Evolutionary conservation across 352 stramenopile genomes (phyloP).

Genomic region (Phytophthora pseudosyringae): DNA sequence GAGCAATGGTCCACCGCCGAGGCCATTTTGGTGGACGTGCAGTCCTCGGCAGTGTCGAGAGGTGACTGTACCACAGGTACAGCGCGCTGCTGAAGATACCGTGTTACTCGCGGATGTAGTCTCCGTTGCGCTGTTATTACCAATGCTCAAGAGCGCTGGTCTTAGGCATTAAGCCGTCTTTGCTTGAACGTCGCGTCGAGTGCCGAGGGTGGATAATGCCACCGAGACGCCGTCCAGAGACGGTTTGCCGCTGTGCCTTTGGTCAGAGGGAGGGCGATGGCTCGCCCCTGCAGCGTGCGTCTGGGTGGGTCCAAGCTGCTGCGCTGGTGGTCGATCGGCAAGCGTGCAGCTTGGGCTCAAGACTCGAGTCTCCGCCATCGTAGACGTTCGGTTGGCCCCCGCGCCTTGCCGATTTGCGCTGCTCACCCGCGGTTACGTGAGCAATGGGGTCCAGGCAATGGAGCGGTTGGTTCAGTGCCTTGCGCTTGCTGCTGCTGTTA

Average conservation of each 20-base stretch:
- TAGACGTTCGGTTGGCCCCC: too few relatives aligned
- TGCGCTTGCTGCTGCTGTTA: background rate
- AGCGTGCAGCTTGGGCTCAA: background rate
- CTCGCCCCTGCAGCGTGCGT: constrained; percentile 24
- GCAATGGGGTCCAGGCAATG: background rate
- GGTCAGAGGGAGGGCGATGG: constrained; percentile 5
- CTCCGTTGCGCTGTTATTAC: background rate
- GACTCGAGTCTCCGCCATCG: background rate
- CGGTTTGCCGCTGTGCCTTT: constrained; percentile 5
- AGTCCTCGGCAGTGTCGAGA: background rate
- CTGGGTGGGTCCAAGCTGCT: constrained; percentile 24
- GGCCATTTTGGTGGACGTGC: background rate
- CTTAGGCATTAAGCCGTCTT: background rate
- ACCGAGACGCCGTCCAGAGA: constrained; percentile 5
- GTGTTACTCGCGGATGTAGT: too few relatives aligned
- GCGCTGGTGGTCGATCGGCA: background rate
- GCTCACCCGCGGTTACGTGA: constrained; percentile 4
- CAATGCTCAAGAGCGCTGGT: background rate
- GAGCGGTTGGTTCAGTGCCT: background rate
- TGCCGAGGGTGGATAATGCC: constrained; percentile 1
- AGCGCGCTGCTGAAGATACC: too few relatives aligned
- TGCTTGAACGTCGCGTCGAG: background rate
- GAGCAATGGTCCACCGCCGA: constrained; percentile 2
- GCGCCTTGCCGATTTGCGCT: constrained; percentile 7
- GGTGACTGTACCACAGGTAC: too few relatives aligned